Percentiles rank a stretch among this genome's conserved stretches.
phyloP scores from a whole-genome alignment of 2,329 filamentous ascomycete genomes.

The Chrysoporthe cubensis region DNA sequence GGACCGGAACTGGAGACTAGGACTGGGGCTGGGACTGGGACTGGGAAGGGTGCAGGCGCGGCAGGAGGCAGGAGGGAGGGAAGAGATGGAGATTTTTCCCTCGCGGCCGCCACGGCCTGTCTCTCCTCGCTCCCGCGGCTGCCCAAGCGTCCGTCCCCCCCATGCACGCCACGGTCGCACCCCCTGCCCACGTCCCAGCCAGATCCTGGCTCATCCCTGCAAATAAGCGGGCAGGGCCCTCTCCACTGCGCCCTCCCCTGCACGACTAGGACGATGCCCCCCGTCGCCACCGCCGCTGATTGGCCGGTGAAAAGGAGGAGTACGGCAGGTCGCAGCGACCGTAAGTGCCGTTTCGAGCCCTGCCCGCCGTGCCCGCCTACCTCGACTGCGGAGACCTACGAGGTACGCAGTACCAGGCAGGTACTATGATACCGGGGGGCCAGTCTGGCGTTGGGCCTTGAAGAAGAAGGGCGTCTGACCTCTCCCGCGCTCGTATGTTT shows the following conservation, averaged over 20 bases:
- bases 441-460: background rate
- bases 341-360: conserved; percentile 25
- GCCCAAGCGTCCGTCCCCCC: conserved; percentile 1
- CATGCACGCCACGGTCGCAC: conserved; percentile 6
- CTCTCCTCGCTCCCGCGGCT: conserved; percentile 17
- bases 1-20: background rate
- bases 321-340: conserved; percentile 23
- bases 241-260: conserved; percentile 26
- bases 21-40: conserved; percentile 5
- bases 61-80: background rate
- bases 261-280: conserved; percentile 9
- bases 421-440: background rate
- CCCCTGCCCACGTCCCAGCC: conserved; percentile 12
- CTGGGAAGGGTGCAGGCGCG: conserved; percentile 9
- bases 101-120: background rate
- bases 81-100: conserved; percentile 23
- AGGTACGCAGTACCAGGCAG: background rate
- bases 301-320: conserved; percentile 2
- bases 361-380: conserved; percentile 15
- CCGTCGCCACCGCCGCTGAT: conserved; percentile 23
- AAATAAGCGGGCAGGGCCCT: conserved; percentile 13
- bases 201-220: conserved; percentile 21
- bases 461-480: background rate
- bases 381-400: background rate
- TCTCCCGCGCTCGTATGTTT: background rate